phyloP scores from a whole-genome alignment of 345 rosid species.

The Angophora floribunda region DNA sequence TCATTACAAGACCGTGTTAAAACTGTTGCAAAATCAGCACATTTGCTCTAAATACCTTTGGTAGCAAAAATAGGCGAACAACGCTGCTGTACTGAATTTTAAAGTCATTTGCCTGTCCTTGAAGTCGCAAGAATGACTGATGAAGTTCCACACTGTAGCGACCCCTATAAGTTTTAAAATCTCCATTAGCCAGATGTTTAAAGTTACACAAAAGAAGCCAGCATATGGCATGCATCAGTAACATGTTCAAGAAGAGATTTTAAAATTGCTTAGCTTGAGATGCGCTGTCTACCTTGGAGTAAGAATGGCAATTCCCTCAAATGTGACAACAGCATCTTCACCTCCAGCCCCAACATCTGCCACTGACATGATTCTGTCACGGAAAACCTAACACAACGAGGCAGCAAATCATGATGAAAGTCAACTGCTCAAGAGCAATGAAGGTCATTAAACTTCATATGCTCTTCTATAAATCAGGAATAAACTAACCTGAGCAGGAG shows the following conservation, averaged over 20 bases:
- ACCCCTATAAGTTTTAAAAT: constrained; percentile 47
- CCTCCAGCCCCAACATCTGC: constrained; percentile 88
- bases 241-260: neutral
- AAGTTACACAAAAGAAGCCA: neutral
- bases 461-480: neutral
- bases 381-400: constrained; percentile 49
- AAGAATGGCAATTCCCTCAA: constrained; percentile 85
- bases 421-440: neutral
- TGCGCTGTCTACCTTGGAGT: constrained; percentile 63
- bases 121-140: constrained; percentile 77
- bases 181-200: neutral
- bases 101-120: constrained; percentile 98
- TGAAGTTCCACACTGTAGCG: constrained; percentile 97
- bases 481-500: constrained; percentile 73
- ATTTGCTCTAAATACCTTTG: constrained; percentile 42
- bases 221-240: neutral
- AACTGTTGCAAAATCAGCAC: neutral
- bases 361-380: constrained; percentile 59
- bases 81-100: constrained; percentile 98
- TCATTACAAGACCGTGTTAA: neutral
- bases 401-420: neutral
- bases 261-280: neutral
- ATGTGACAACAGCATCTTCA: constrained; percentile 90
- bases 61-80: constrained; percentile 92
- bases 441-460: neutral